phyloP scores from a whole-genome alignment of 2,329 filamentous ascomycete species.

The Colletotrichum spaethianum region DNA sequence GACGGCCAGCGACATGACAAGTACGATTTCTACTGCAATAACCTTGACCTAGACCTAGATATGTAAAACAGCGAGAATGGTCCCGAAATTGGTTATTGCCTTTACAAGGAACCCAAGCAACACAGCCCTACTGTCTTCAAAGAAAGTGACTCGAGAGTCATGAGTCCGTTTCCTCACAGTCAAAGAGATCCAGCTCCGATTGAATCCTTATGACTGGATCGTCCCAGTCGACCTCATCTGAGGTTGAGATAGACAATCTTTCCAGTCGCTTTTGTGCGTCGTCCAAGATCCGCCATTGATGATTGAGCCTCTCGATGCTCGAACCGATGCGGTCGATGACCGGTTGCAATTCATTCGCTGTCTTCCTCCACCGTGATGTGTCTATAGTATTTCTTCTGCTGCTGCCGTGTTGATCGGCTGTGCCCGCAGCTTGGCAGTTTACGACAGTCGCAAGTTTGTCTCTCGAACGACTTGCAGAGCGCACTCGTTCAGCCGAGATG shows the following conservation, averaged over 20 bases:
- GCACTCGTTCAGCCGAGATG: background rate
- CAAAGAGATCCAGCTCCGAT: constrained; percentile 4
- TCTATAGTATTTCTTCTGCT: too few relatives aligned
- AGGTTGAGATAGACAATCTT: background rate
- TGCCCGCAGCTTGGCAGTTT: background rate
- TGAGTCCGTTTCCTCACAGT: background rate
- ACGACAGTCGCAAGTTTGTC: background rate
- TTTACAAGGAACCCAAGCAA: background rate
- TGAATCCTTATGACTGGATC: background rate
- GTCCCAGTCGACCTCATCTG: background rate
- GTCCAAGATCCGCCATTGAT: background rate
- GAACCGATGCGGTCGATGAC: background rate
- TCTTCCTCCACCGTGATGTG: background rate
- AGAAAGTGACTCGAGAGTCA: background rate
- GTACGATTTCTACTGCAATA: too few relatives aligned
- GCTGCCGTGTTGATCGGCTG: background rate
- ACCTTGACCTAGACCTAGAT: too few relatives aligned
- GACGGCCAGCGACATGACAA: too few relatives aligned
- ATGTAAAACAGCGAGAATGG: too few relatives aligned
- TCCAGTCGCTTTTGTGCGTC: background rate
- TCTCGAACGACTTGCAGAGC: background rate
- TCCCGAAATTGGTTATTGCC: background rate
- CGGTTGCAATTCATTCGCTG: background rate
- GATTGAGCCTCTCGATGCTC: background rate
- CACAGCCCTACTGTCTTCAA: too few relatives aligned